These are phyloP conservation scores for Crithidia sp. DNA, from an alignment of 208 protist genomes.

Conservation along the genomic window DNA sequence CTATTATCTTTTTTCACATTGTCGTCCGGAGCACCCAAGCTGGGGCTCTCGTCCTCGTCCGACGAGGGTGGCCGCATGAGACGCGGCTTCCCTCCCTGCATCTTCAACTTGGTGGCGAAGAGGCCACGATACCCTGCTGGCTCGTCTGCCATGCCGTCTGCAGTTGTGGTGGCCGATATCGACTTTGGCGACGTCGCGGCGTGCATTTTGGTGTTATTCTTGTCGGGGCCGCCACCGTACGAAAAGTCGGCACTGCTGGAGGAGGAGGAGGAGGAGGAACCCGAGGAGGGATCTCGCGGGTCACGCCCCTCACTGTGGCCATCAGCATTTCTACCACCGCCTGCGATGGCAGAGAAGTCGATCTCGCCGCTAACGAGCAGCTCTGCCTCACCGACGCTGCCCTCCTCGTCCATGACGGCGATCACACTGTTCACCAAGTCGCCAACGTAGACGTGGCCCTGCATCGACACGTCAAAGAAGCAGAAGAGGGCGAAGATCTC, in stretches of 20 bases:
- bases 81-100: constrained; percentile 1
- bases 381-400: constrained; percentile 43
- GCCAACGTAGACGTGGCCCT: constrained; percentile 72
- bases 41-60: neutral
- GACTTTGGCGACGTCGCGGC: neutral
- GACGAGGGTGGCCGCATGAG: constrained; percentile 17
- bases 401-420: constrained; percentile 36
- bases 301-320: neutral
- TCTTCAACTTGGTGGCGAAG: constrained; percentile 12
- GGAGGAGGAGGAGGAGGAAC: neutral
- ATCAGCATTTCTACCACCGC: neutral
- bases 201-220: neutral
- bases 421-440: constrained; percentile 58
- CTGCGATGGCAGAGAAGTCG: constrained; percentile 42
- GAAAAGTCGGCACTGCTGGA: neutral
- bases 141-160: neutral
- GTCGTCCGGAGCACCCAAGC: too few relatives aligned
- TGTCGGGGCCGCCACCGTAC: neutral
- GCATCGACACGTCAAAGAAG: constrained; percentile 65
- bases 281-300: neutral
- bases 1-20: neutral
- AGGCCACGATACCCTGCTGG: neutral
- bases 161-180: neutral
- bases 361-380: constrained; percentile 47
- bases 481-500: constrained; percentile 78